Conservation (phyloP, 2,329 filamentous ascomycete species). For the Fusarium abutilonis region DNA sequence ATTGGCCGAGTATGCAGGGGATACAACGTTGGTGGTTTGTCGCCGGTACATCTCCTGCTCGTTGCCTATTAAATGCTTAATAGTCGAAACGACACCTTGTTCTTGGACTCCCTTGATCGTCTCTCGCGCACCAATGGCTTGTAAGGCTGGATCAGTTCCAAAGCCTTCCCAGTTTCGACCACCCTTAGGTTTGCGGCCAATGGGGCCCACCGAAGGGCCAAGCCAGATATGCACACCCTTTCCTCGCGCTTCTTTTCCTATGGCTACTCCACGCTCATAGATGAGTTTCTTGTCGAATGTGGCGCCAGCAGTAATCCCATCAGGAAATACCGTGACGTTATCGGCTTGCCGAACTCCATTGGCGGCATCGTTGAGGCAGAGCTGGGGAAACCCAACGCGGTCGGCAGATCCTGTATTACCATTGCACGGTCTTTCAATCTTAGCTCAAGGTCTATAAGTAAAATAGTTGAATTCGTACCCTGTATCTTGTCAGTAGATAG, state of each 20-base stretch:
- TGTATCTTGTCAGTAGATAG: slow-evolving; percentile 7
- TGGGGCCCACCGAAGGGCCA: slow-evolving; percentile 74
- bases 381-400: slow-evolving; percentile 75
- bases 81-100: slow-evolving; percentile 65
- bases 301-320: slow-evolving; percentile 79
- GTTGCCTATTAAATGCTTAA: slow-evolving; percentile 66
- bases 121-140: slow-evolving; percentile 79
- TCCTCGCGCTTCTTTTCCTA: slow-evolving; percentile 76
- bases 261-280: slow-evolving; percentile 71
- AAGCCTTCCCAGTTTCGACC: slow-evolving; percentile 83
- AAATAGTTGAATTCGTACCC: slow-evolving; percentile 7
- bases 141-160: slow-evolving; percentile 74
- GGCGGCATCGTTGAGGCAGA: slow-evolving; percentile 77
- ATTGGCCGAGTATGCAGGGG: slow-evolving; percentile 70
- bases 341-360: slow-evolving; percentile 78
- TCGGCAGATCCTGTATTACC: slow-evolving; percentile 79
- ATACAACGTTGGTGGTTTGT: slow-evolving; percentile 44
- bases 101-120: slow-evolving; percentile 78
- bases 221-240: slow-evolving; percentile 79
- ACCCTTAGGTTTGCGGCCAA: slow-evolving; percentile 76
- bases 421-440: slow-evolving; percentile 67
- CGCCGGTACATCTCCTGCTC: slow-evolving; percentile 69
- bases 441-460: neutral
- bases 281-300: slow-evolving; percentile 80
- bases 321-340: slow-evolving; percentile 79